A percentile compares a stretch with the other conserved stretches of the same genome.
phyloP scores from a whole-genome alignment of 2,329 filamentous ascomycete species.

The Periconia macrospinosa region DNA sequence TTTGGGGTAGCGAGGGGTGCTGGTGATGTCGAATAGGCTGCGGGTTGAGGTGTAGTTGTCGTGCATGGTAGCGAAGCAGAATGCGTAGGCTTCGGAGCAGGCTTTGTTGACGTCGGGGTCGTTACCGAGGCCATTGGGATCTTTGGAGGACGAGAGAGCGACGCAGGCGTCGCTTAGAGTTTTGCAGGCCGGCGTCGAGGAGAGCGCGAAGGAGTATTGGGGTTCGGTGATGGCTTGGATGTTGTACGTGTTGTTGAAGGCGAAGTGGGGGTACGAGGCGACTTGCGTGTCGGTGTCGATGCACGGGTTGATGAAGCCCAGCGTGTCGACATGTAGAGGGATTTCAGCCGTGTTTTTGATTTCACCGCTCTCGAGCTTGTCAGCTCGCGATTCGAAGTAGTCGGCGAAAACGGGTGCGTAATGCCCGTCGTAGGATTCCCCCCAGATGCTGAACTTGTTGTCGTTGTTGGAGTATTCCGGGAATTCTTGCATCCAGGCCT shows the following conservation, averaged over 20 bases:
- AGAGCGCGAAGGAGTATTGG: slow-evolving; percentile 45
- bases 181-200: slow-evolving; percentile 49
- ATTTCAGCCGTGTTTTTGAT: slow-evolving; percentile 19
- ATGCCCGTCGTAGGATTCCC: slow-evolving; percentile 55
- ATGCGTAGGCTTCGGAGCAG: slow-evolving; percentile 46
- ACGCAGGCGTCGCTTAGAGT: slow-evolving; percentile 56
- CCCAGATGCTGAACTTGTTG: slow-evolving; percentile 54
- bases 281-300: slow-evolving; percentile 51
- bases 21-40: slow-evolving; percentile 58
- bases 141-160: slow-evolving; percentile 45
- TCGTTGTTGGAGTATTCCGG: slow-evolving; percentile 61
- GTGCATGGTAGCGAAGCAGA: slow-evolving; percentile 48
- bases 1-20: slow-evolving; percentile 34
- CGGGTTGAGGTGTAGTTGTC: slow-evolving; percentile 46
- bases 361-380: slow-evolving; percentile 45
- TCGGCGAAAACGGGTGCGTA: slow-evolving; percentile 58
- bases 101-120: slow-evolving; percentile 31
- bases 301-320: slow-evolving; percentile 58
- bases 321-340: slow-evolving; percentile 48
- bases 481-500: slow-evolving; percentile 35
- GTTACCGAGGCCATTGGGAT: slow-evolving; percentile 49
- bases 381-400: slow-evolving; percentile 58
- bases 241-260: slow-evolving; percentile 60
- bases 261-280: slow-evolving; percentile 49
- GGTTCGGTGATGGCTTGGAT: slow-evolving; percentile 51